Conservation (phyloP, 768 basidiomycete species). For the Cytidiella melzeri region DNA sequence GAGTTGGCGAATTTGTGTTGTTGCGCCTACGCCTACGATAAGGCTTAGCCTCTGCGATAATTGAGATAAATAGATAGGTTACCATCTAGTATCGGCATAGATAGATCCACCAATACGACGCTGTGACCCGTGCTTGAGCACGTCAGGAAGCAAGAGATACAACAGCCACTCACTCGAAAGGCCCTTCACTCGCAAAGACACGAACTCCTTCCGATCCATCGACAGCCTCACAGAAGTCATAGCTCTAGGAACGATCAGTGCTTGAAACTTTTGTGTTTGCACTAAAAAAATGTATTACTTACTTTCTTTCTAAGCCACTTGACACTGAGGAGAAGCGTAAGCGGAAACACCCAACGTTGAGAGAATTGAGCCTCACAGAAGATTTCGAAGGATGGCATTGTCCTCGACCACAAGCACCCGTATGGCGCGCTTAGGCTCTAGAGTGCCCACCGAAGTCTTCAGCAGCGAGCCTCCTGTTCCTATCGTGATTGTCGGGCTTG, state of each 20-base stretch:
- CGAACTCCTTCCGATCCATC: constrained; percentile 85
- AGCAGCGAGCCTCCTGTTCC: constrained; percentile 63
- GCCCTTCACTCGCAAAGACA: constrained; percentile 62
- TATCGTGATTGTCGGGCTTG: constrained; percentile 43
- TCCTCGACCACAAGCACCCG: constrained; percentile 87
- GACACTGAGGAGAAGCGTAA: constrained; percentile 32
- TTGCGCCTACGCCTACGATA: constrained; percentile 71
- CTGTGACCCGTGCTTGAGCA: too few species aligned
- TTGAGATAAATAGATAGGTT: constrained; percentile 9
- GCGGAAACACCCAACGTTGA: constrained; percentile 1
- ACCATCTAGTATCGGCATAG: constrained; percentile 94
- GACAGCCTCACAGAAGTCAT: constrained; percentile 69
- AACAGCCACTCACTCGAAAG: constrained; percentile 68
- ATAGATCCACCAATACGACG: constrained; percentile 81
- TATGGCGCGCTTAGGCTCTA: constrained; percentile 40
- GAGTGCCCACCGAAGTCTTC: constrained; percentile 54
- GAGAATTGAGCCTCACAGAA: constrained; percentile 51
- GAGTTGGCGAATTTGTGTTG: constrained; percentile 71
- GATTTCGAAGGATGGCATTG: constrained; percentile 75
- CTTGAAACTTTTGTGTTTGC: not conserved
- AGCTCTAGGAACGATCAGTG: constrained; percentile 41
- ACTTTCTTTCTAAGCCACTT: constrained; percentile 63
- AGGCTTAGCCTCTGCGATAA: not conserved
- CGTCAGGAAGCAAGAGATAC: too few species aligned
- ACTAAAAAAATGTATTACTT: constrained; percentile 1